Percentiles rank a stretch among this genome's conserved stretches.
Evolutionary conservation across 371 early-diverging fungal species (phyloP).

Genomic region (Haplosporangium sp.): DNA sequence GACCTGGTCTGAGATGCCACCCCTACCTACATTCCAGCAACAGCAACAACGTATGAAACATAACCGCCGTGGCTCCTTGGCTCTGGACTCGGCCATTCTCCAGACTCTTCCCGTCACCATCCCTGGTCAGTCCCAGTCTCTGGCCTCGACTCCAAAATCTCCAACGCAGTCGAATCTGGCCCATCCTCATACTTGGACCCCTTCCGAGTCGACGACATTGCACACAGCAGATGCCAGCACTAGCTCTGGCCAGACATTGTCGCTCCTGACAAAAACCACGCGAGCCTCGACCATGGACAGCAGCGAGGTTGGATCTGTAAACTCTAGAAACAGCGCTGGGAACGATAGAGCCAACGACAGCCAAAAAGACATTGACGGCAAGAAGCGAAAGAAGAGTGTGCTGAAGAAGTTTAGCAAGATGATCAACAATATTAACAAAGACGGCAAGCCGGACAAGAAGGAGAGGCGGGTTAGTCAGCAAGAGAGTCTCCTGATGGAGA

Average conservation of each 20-base stretch:
- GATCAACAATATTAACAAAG: constrained; percentile 17
- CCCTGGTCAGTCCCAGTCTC: neutral
- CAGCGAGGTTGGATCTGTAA: constrained; percentile 29
- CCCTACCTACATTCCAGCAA: neutral
- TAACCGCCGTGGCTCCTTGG: constrained; percentile 9
- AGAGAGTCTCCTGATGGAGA: constrained; percentile 22
- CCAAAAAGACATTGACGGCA: neutral
- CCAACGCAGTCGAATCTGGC: neutral
- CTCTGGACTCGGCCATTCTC: constrained; percentile 3
- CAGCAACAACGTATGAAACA: neutral
- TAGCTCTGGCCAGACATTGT: constrained; percentile 11
- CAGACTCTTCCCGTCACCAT: constrained; percentile 12
- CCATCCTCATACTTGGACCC: constrained; percentile 1
- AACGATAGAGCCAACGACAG: neutral
- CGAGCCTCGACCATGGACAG: constrained; percentile 30
- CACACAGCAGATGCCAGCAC: constrained; percentile 27
- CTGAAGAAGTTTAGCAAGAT: constrained; percentile 49
- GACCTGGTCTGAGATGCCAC: neutral
- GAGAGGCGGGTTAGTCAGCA: constrained; percentile 34
- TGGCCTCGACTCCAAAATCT: neutral
- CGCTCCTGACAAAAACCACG: constrained; percentile 15
- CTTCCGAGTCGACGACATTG: constrained; percentile 22
- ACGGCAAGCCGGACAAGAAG: constrained; percentile 5
- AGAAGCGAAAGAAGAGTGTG: constrained; percentile 37
- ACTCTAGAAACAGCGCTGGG: constrained; percentile 8